Base-by-base conservation (phyloP, 352 stramenopile genomes). In the Globisporangium sylvaticum region DNA sequence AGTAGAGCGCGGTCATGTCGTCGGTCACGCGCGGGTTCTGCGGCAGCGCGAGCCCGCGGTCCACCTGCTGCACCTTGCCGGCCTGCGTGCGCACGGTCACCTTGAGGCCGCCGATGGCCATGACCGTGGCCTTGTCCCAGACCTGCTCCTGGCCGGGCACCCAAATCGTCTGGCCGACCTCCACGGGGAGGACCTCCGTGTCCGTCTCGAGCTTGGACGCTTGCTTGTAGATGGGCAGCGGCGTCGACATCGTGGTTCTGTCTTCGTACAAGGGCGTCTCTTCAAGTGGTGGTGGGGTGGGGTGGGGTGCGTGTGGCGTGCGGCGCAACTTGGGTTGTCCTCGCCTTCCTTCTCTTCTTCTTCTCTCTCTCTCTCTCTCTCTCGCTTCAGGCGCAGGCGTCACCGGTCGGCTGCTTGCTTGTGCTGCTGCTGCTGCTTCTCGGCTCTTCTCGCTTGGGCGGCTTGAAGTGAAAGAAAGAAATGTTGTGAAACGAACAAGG, bases 1-100 rank as follows among this genome's bases (percentile, higher is more conserved):
- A 92, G 65, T 95, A 93, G 7, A 99, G 84, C 72, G 96, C 90
- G 20, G 93, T 98, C 92, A 99, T 98, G 68, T 98, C 92, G 74
- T 95, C 87, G 4, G 83, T 83, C 69, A 94, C 87, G 66, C 88
- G 88, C 44, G 88, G 88, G 71, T 96, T 96, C 55, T 77, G 74
- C 48, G 88, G 88, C 54, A 94, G 69, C 37, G 87, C 82, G 39
- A 91, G 76, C 4, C 74, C 69, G 54, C 88, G 88, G 65, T 96
- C 87, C 25, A 96, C 88, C 64, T 94, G 88, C 76, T 93, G 83
- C 57, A 96, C 86, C 69, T 94, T 96, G 56, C 88, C 86, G 37
- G 84, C 83, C 53, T 84, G 76, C 32, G 87, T 96, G 64, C 84
- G 87, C 56, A 96, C 87, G 15, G 86, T 96, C 22, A 94, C 87